A percentile compares a stretch with the other conserved stretches of the same genome.
phyloP scores from a whole-genome alignment of 805 yeast genomes.

The Starmerella sp. region DNA sequence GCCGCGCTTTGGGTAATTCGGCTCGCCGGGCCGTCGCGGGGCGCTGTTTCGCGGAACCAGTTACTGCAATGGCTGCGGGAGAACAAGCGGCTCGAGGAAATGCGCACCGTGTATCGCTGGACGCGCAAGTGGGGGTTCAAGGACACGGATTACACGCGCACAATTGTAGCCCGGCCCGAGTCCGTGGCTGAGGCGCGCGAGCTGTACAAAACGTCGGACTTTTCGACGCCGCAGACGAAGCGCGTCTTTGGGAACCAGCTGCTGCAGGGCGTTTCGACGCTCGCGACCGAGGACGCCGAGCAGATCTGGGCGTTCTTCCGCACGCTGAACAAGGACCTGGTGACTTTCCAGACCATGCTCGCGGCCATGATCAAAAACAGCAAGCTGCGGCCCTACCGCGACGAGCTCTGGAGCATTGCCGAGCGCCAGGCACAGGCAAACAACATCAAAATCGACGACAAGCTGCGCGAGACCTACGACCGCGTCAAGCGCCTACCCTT shows the following conservation, averaged over 20 bases:
- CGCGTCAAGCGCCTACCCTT: constrained; percentile 7
- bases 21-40: constrained; percentile 21
- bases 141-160: constrained; percentile 13
- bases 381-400: constrained; percentile 10
- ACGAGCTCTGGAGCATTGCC: constrained; percentile 17
- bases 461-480: constrained; percentile 18
- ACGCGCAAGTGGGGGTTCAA: constrained; percentile 25
- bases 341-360: constrained; percentile 23
- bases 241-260: constrained; percentile 20
- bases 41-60: constrained; percentile 21
- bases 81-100: neutral
- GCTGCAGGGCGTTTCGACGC: constrained; percentile 7
- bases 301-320: constrained; percentile 21
- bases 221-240: constrained; percentile 9
- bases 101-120: constrained; percentile 15
- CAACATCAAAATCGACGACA: constrained; percentile 20
- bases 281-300: constrained; percentile 6
- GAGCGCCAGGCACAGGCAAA: constrained; percentile 18
- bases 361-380: constrained; percentile 19
- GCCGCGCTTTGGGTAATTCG: constrained; percentile 23
- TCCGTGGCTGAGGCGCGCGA: constrained; percentile 19
- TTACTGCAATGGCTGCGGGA: constrained; percentile 18
- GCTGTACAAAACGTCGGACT: constrained; percentile 9
- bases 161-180: constrained; percentile 13
- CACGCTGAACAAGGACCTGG: constrained; percentile 20